Evolutionary conservation across 164 flowering plant genomes (phyloP).

Genomic region (Protea cynaroides): DNA sequence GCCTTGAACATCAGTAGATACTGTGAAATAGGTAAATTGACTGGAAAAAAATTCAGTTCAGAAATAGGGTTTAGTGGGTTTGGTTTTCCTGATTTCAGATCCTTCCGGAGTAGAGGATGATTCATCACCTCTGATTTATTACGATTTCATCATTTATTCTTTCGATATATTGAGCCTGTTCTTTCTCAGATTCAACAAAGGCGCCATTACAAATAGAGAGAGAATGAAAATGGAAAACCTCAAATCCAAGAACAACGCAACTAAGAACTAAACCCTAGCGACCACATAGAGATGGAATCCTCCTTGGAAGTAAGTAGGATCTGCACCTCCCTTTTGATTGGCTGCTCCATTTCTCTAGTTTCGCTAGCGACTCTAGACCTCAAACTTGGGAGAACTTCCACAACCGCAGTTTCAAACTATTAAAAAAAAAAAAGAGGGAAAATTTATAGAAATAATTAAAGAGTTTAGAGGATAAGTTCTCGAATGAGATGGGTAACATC

Average conservation of each 20-base stretch:
- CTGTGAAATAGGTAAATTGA: too few relatives aligned
- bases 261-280: constrained; percentile 81
- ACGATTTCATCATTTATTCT: too few relatives aligned
- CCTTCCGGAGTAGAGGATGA: too few relatives aligned
- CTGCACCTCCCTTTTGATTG: constrained; percentile 70
- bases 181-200: not conserved
- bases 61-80: too few relatives aligned
- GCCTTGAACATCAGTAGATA: too few relatives aligned
- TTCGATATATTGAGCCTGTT: constrained; percentile 58
- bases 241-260: constrained; percentile 4
- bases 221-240: not conserved
- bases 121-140: too few relatives aligned
- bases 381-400: constrained; percentile 67
- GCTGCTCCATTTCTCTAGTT: constrained; percentile 84
- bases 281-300: constrained; percentile 74
- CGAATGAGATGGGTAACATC: not conserved
- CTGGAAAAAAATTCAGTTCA: too few relatives aligned
- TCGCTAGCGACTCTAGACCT: constrained; percentile 70
- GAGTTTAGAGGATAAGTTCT: too few relatives aligned
- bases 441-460: too few relatives aligned
- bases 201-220: constrained; percentile 2
- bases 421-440: not conserved
- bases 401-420: constrained; percentile 91
- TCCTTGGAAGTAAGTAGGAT: constrained; percentile 77
- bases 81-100: too few relatives aligned